Evolutionary conservation across 257 asterid species (phyloP), one percentile per base, ranked within the genome.

Genomic region (Jacaranda copaia): DNA sequence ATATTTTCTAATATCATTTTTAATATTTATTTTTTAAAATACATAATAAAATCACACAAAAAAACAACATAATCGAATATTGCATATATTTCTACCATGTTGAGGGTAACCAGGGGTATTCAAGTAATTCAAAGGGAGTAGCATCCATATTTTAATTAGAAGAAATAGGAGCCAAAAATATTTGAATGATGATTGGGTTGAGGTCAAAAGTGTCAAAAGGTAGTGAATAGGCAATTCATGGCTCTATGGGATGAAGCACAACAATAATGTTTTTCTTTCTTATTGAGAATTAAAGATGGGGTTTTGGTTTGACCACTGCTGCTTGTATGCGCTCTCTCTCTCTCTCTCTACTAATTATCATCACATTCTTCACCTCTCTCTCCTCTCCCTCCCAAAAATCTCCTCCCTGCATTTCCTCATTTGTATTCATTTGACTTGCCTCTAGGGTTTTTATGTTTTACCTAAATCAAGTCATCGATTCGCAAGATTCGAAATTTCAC

Each of bases 221-320:
- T 5, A 11, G 38, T 18, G 56, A 72, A 57, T 25, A 25, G 32
- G 32, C 32, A 25, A 25, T 25, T 58, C 65, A 13, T 79, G 15
- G 70, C 63, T 62, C 43, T 48, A 53, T 48, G 68, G 65, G 38
- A 72, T 65, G 49, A 75, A 72, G 74, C 74, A 65, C 83, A 81
- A 80, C 72, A 84, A 60, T 74, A 75, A 79, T 78, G 81, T 70
- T 75, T 78, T 72, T 70, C 65, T 82, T 79, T 63, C 59, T 65
- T 48, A 73, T 39, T 59, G 53, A 77, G 80, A 81, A 77, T 77
- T 75, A 67, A 18, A 72, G 77, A 53, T 80, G 65, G 84, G 83
- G 72, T 69, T 74, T 82, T 81, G 84, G 89, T 90, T 92, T 92
- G 96, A 92, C 94, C 86, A 84, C 7, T 82, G 89, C 87, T 77